Percentiles rank a stretch among this genome's conserved stretches.
These are phyloP conservation scores for Phytopythium ostracodes DNA, from an alignment of 352 stramenopile species.

Conservation along the genomic window DNA sequence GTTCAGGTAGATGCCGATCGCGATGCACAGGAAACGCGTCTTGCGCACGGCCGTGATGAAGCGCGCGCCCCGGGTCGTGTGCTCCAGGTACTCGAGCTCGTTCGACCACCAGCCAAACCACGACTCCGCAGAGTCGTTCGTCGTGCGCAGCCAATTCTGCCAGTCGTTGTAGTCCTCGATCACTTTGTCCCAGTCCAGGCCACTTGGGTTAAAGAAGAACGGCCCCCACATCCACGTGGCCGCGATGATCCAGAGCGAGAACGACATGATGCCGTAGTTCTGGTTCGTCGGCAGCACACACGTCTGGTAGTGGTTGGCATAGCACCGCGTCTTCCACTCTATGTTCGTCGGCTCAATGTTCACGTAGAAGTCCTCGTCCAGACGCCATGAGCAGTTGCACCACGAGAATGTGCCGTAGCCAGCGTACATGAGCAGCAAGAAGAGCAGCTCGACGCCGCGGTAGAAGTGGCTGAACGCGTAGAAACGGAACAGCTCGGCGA, in stretches of 20 bases:
- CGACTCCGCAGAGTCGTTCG: slow-evolving; percentile 82
- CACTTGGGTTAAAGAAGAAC: slow-evolving; percentile 96
- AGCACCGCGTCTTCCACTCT: slow-evolving; percentile 77
- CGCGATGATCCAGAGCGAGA: slow-evolving; percentile 95
- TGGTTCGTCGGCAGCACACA: slow-evolving; percentile 94
- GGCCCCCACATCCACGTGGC: slow-evolving; percentile 83
- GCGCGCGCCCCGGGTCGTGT: slow-evolving; percentile 58
- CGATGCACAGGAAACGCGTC: slow-evolving; percentile 69
- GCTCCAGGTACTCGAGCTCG: slow-evolving; percentile 79
- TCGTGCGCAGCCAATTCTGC: slow-evolving; percentile 92
- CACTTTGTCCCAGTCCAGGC: slow-evolving; percentile 97
- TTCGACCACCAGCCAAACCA: slow-evolving; percentile 88
- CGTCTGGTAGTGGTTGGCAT: slow-evolving; percentile 79
- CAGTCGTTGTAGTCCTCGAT: slow-evolving; percentile 93
- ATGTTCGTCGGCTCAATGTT: slow-evolving; percentile 64
- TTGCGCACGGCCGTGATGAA: slow-evolving; percentile 76
- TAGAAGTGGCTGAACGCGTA: slow-evolving; percentile 98
- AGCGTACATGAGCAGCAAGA: slow-evolving; percentile 74
- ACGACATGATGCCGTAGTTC: slow-evolving; percentile 98
- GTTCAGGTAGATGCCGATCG: slow-evolving; percentile 76
- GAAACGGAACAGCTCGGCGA: slow-evolving; percentile 97
- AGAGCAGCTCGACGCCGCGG: slow-evolving; percentile 93
- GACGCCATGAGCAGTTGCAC: slow-evolving; percentile 84
- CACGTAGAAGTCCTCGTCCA: slow-evolving; percentile 72
- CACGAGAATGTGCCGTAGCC: slow-evolving; percentile 94